Percentiles rank a stretch among this genome's conserved stretches.
phyloP scores from a whole-genome alignment of 192 early-diverging fungal genomes.

The Mortierella antarctica region DNA sequence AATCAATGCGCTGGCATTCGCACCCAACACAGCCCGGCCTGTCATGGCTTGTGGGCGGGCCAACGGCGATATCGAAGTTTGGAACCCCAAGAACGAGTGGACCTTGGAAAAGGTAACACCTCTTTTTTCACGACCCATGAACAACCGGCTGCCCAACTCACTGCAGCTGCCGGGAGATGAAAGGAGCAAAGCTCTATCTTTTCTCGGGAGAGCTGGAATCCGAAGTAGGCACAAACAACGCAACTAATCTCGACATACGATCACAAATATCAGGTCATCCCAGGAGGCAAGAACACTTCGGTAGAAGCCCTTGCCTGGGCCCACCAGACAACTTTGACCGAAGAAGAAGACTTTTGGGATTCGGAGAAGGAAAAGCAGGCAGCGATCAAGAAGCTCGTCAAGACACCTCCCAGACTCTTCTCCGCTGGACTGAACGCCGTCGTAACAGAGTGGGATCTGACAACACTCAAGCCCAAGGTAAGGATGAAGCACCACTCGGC shows the following conservation, averaged over 20 bases:
- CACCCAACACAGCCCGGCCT: conserved; percentile 65
- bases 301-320: conserved; percentile 89
- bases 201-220: neutral
- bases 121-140: neutral
- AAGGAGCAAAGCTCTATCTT: neutral
- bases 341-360: conserved; percentile 75
- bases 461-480: conserved; percentile 71
- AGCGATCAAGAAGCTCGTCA: conserved; percentile 59
- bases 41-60: conserved; percentile 86
- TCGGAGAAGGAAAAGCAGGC: conserved; percentile 69
- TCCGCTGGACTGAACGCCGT: conserved; percentile 87
- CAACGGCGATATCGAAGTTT: conserved; percentile 96
- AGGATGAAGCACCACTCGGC: neutral
- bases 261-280: conserved; percentile 71
- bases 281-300: conserved; percentile 76
- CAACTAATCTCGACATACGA: neutral
- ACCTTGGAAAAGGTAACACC: conserved; percentile 80
- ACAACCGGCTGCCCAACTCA: neutral
- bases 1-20: conserved; percentile 85
- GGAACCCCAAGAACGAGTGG: conserved; percentile 78
- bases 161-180: neutral
- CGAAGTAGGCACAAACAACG: neutral
- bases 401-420: conserved; percentile 80
- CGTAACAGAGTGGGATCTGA: conserved; percentile 90
- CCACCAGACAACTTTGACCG: conserved; percentile 73